Evolutionary conservation across 2,329 filamentous ascomycete genomes (phyloP).

Genomic region (Alternaria viburni): DNA sequence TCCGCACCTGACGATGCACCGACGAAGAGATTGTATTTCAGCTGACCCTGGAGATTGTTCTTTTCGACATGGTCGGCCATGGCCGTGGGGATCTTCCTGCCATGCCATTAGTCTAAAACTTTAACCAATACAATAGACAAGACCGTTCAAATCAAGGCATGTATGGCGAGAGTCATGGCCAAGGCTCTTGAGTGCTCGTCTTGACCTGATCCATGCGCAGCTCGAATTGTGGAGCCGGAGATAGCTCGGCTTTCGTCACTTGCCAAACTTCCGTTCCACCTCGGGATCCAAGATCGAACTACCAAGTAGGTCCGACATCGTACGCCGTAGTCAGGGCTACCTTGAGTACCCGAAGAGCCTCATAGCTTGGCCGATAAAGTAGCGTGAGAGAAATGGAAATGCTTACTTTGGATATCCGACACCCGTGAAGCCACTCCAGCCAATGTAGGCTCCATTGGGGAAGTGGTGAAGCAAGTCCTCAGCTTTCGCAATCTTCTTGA

Average conservation of each 20-base stretch:
- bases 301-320: conserved; percentile 8
- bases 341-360: not conserved
- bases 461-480: conserved; percentile 83
- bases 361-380: not conserved
- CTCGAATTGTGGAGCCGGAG: conserved; percentile 23
- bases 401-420: conserved; percentile 86
- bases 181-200: not conserved
- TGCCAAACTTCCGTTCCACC: conserved; percentile 37
- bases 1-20: conserved; percentile 89
- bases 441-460: conserved; percentile 83
- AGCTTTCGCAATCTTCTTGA: conserved; percentile 79
- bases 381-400: not conserved
- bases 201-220: conserved; percentile 15
- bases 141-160: not conserved
- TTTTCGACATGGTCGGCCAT: conserved; percentile 88
- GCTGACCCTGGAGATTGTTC: conserved; percentile 81
- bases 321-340: not conserved
- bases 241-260: conserved; percentile 29
- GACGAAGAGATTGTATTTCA: conserved; percentile 87
- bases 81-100: conserved; percentile 79
- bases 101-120: conserved; percentile 3
- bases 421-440: conserved; percentile 90
- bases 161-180: conserved; percentile 8
- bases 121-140: not conserved
- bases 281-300: conserved; percentile 23